Conservation (phyloP, 2,329 filamentous ascomycete genomes). For the Hypoxylon sp. region DNA sequence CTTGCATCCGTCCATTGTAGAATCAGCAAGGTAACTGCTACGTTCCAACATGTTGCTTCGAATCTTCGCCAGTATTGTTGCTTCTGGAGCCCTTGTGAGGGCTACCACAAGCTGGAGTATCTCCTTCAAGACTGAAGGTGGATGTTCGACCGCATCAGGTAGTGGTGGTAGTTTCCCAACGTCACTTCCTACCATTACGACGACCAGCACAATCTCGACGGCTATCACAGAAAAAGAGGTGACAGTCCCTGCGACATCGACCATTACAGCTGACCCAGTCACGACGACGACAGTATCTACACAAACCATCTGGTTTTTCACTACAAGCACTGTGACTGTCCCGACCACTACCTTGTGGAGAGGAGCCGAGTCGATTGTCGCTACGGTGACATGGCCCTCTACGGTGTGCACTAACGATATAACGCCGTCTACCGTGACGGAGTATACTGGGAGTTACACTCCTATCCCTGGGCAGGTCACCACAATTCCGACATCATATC, state of each 20-base stretch:
- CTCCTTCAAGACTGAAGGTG: slow-evolving; percentile 31
- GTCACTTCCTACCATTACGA: slow-evolving; percentile 41
- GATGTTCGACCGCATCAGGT: slow-evolving; percentile 44
- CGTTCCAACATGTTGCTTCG: slow-evolving; percentile 33
- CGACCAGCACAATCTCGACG: slow-evolving; percentile 30
- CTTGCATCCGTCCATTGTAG: background rate
- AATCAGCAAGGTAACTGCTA: background rate
- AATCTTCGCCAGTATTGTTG: slow-evolving; percentile 23
- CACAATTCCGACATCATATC: slow-evolving; percentile 40
- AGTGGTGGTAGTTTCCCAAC: slow-evolving; percentile 39
- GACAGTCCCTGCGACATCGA: slow-evolving; percentile 37
- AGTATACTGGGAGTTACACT: slow-evolving; percentile 49
- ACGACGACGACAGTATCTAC: slow-evolving; percentile 41
- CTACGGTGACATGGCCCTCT: slow-evolving; percentile 43
- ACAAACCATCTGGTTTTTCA: background rate
- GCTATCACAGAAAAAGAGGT: slow-evolving; percentile 16
- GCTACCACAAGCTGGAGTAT: slow-evolving; percentile 40
- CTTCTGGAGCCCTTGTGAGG: slow-evolving; percentile 33
- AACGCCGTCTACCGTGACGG: slow-evolving; percentile 44
- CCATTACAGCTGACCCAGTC: slow-evolving; percentile 31
- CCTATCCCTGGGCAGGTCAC: slow-evolving; percentile 49
- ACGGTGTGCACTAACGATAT: slow-evolving; percentile 48
- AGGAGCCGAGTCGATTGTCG: slow-evolving; percentile 31
- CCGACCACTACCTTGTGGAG: slow-evolving; percentile 31
- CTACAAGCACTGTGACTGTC: slow-evolving; percentile 32